phyloP scores from a whole-genome alignment of 306 rosid genomes.

The Morella rubra region DNA sequence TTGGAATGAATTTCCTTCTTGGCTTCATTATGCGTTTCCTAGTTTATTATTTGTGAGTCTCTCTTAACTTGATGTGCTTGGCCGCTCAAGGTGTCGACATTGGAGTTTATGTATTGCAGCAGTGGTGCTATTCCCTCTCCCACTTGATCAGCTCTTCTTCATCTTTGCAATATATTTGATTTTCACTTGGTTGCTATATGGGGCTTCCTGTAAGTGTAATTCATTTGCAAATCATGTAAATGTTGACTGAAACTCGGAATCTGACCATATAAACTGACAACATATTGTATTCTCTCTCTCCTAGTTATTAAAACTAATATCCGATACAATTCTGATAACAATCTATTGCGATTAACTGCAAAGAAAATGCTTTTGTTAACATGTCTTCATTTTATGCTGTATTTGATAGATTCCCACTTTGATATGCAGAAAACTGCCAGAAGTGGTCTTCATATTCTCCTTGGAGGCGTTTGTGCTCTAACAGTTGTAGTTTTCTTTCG shows the following conservation, averaged over 20 bases:
- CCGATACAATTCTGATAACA: background rate
- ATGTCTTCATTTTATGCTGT: conserved; percentile 10
- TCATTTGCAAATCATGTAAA: background rate
- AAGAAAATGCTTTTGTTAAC: conserved; percentile 10
- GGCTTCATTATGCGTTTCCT: background rate
- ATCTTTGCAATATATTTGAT: background rate
- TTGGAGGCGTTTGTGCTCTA: conserved; percentile 95
- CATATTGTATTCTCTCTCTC: background rate
- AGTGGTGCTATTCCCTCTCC: background rate
- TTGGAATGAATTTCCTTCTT: background rate
- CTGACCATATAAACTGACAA: background rate
- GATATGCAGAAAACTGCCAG: conserved; percentile 82
- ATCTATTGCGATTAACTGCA: background rate
- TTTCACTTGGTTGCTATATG: conserved; percentile 1
- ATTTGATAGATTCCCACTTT: conserved; percentile 19
- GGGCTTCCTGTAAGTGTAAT: background rate
- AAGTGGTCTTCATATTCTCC: conserved; percentile 93
- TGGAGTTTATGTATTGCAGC: background rate
- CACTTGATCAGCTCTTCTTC: background rate
- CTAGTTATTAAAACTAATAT: background rate
- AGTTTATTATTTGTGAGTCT: background rate
- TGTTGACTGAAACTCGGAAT: background rate
- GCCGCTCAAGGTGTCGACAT: background rate
- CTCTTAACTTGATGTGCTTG: background rate
- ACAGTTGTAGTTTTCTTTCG: conserved; percentile 94